These are phyloP conservation scores for Lobulomyces angularis DNA, from an alignment of 192 early-diverging fungal species.

Conservation along the genomic window DNA sequence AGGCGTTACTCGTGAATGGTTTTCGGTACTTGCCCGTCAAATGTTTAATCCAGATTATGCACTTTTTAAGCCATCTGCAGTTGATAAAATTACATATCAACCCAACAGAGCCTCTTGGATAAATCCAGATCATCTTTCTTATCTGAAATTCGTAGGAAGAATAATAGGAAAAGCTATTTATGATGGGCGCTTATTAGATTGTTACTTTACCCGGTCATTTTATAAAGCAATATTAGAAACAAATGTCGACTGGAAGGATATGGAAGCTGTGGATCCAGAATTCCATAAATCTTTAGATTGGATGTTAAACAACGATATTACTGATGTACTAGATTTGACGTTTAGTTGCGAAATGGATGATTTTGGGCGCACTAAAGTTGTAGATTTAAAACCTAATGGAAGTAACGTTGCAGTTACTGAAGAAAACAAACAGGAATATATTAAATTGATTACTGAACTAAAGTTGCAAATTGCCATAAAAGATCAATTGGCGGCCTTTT, in stretches of 20 bases:
- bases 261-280: constrained; percentile 93
- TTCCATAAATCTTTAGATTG: constrained; percentile 96
- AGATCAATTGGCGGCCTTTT: constrained; percentile 87
- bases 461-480: constrained; percentile 80
- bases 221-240: constrained; percentile 94
- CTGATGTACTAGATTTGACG: constrained; percentile 85
- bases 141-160: constrained; percentile 97
- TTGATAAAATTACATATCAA: constrained; percentile 93
- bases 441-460: constrained; percentile 84
- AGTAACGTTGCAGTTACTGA: constrained; percentile 83
- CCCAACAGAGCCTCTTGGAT: constrained; percentile 84
- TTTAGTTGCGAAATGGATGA: constrained; percentile 89
- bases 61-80: constrained; percentile 90
- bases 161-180: constrained; percentile 99
- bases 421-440: constrained; percentile 95
- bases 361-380: constrained; percentile 72
- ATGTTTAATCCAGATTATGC: constrained; percentile 99
- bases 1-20: constrained; percentile 96
- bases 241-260: constrained; percentile 89
- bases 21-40: constrained; percentile 86
- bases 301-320: constrained; percentile 96
- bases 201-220: constrained; percentile 96
- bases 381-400: constrained; percentile 82
- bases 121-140: constrained; percentile 87
- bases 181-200: constrained; percentile 85